phyloP scores from a whole-genome alignment of 1,139 yeast species.

The Candida sojae region DNA sequence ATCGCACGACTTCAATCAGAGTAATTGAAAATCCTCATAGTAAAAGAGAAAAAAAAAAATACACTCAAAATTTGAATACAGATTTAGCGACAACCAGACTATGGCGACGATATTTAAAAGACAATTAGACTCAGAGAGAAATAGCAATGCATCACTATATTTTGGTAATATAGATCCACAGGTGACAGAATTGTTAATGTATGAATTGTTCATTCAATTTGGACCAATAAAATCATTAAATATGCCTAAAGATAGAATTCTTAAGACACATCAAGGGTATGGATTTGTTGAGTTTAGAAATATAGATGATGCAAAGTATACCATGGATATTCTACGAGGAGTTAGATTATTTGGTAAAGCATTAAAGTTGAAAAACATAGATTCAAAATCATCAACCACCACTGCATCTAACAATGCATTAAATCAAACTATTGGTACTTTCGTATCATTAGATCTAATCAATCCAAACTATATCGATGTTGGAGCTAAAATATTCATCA shows the following conservation, averaged over 20 bases:
- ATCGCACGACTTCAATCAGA: neutral
- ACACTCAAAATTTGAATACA: neutral
- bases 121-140: slow-evolving; percentile 47
- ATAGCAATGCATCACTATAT: slow-evolving; percentile 70
- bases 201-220: slow-evolving; percentile 82
- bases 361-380: slow-evolving; percentile 59
- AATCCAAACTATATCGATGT: slow-evolving; percentile 40
- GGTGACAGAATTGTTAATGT: slow-evolving; percentile 67
- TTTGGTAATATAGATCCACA: slow-evolving; percentile 82
- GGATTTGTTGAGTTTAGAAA: slow-evolving; percentile 80
- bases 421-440: slow-evolving; percentile 8
- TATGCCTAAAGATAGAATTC: slow-evolving; percentile 78
- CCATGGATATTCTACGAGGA: slow-evolving; percentile 60
- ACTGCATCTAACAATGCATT: slow-evolving; percentile 4
- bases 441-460: slow-evolving; percentile 8
- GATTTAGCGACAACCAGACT: neutral
- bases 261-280: slow-evolving; percentile 77
- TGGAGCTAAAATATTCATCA: slow-evolving; percentile 77
- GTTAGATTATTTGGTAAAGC: slow-evolving; percentile 65
- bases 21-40: neutral
- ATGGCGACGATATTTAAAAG: slow-evolving; percentile 37
- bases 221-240: slow-evolving; percentile 74
- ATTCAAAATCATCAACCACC: slow-evolving; percentile 15
- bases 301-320: slow-evolving; percentile 70
- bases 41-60: neutral